These are phyloP conservation scores for Nigrospora osmanthi DNA, from an alignment of 2,329 filamentous ascomycete species.

Conservation along the genomic window DNA sequence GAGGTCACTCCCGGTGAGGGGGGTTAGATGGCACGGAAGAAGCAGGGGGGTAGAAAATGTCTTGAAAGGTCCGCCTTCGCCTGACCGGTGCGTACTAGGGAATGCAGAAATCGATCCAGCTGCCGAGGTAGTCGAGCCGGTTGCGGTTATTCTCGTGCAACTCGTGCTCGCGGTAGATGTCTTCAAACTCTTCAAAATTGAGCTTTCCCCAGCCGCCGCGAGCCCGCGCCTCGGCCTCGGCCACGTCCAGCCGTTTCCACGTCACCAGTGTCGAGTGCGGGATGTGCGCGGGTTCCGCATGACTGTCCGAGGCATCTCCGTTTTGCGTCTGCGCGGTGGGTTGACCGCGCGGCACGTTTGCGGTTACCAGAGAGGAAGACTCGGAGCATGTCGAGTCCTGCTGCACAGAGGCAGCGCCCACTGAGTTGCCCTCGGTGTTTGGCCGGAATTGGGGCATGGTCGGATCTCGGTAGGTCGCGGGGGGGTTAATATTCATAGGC, in stretches of 20 bases:
- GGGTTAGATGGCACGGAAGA: no score
- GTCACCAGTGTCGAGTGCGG: constrained; percentile 28
- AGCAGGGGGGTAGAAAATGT: no score
- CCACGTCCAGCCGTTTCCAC: constrained; percentile 51
- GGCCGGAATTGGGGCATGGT: constrained; percentile 64
- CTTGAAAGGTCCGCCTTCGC: no score
- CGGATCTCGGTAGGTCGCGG: constrained; percentile 38
- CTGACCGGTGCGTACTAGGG: constrained; percentile 32
- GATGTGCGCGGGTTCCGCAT: constrained; percentile 7
- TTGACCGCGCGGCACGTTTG: no score
- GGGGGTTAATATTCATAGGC: no score
- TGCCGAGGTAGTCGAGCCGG: constrained; percentile 72
- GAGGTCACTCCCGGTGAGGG: no score
- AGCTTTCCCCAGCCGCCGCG: constrained; percentile 77
- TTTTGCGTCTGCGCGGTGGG: no score
- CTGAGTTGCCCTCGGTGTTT: constrained; percentile 28
- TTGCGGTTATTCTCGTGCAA: constrained; percentile 54
- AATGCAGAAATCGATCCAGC: constrained; percentile 82
- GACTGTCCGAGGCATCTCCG: constrained; percentile 15
- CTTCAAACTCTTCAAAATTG: constrained; percentile 71
- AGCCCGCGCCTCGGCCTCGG: constrained; percentile 60
- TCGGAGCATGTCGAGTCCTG: no score
- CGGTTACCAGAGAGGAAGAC: no score
- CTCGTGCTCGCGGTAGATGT: constrained; percentile 50
- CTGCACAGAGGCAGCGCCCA: no score